These are phyloP conservation scores for Ulmus americana DNA, from an alignment of 331 rosid species.

Conservation along the genomic window DNA sequence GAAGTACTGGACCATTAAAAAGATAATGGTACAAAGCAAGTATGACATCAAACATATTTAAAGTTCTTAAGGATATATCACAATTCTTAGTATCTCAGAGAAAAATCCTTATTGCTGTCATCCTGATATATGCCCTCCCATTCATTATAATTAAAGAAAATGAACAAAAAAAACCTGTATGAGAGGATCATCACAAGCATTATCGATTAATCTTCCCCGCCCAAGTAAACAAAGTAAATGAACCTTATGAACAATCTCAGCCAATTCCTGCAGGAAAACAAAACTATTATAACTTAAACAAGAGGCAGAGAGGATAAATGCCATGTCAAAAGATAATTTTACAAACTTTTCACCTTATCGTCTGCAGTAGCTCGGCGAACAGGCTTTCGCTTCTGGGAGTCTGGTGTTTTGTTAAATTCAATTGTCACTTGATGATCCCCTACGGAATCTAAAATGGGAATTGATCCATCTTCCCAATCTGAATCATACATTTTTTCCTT, in stretches of 20 bases:
- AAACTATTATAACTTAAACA: not conserved
- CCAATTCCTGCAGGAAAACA: conserved; percentile 47
- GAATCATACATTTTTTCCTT: conserved; percentile 57
- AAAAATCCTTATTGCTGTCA: not conserved
- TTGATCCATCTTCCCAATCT: conserved; percentile 85
- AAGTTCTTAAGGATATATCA: not conserved
- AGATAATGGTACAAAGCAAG: not conserved
- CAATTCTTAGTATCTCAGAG: not conserved
- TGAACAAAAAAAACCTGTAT: conserved; percentile 51
- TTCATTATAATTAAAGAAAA: conserved; percentile 4
- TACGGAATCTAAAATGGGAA: conserved; percentile 24
- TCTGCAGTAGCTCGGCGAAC: conserved; percentile 60
- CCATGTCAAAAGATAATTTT: conserved; percentile 14
- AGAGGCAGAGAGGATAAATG: conserved; percentile 21
- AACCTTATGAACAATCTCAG: conserved; percentile 81
- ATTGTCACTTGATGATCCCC: conserved; percentile 48
- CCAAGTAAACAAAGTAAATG: conserved; percentile 91
- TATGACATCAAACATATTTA: not conserved
- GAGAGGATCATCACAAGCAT: conserved; percentile 74
- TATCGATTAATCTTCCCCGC: conserved; percentile 81
- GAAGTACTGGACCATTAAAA: not conserved
- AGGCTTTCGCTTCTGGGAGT: conserved; percentile 43
- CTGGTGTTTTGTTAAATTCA: conserved; percentile 55
- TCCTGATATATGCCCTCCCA: not conserved
- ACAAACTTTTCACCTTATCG: conserved; percentile 59